Conservation (phyloP, 176 grass and related monocot species). For the Tillandsia fasciculata region DNA sequence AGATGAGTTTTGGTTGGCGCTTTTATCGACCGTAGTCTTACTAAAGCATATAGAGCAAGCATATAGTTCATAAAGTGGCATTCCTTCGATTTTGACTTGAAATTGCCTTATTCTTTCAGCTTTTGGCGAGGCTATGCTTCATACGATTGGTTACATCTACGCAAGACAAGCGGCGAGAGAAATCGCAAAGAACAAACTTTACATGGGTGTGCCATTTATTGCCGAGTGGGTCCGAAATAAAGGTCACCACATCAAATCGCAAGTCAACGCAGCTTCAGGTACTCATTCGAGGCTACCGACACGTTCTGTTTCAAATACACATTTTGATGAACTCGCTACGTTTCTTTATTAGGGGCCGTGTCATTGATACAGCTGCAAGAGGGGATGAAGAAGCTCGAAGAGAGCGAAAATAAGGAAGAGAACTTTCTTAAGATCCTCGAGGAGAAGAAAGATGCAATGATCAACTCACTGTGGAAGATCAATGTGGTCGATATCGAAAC, state of each 20-base stretch:
- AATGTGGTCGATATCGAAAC: constrained; percentile 87
- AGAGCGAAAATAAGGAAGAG: constrained; percentile 52
- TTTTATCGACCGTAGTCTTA: no score
- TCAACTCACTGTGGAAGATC: constrained; percentile 95
- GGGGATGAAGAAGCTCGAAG: constrained; percentile 68
- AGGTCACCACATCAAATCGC: constrained; percentile 81
- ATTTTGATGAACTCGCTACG: neutral
- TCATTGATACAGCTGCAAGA: constrained; percentile 81
- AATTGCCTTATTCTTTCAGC: constrained; percentile 30
- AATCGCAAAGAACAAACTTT: constrained; percentile 65
- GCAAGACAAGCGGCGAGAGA: constrained; percentile 71
- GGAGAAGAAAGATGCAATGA: constrained; percentile 83
- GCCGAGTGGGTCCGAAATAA: constrained; percentile 97
- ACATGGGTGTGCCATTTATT: constrained; percentile 87
- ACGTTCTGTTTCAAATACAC: neutral
- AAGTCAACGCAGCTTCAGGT: constrained; percentile 98
- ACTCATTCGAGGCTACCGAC: neutral
- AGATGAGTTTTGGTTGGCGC: no score
- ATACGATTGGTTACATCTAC: constrained; percentile 96
- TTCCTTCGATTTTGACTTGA: neutral
- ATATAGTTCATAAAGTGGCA: neutral
- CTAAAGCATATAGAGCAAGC: no score
- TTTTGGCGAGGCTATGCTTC: constrained; percentile 95
- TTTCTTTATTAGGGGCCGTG: constrained; percentile 50
- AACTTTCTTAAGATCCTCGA: constrained; percentile 43